Base-by-base conservation (phyloP, 1,284 basidiomycete genomes). In the Rhodotorula sp. region DNA sequence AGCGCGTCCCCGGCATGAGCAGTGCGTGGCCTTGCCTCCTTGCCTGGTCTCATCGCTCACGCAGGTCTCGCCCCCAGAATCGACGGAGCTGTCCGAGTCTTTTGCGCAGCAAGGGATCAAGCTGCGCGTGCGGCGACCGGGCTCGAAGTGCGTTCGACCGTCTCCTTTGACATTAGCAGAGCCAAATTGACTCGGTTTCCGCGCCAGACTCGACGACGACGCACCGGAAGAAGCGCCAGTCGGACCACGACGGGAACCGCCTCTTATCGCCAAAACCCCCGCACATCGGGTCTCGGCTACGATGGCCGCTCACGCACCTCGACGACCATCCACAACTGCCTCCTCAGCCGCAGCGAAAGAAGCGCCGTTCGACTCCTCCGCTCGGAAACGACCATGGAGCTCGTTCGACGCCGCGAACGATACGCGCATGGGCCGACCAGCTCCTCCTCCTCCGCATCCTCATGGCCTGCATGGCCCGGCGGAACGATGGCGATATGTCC, bases 91-190 rank as follows among this genome's bases (percentile, higher is more conserved):
- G 46, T 94, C 92, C 31, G 90, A 92, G 70, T 88, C 89, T n/a
- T 89, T 95, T 78, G 91, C 91, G 26, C 89, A 88, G 76, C 92
- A 95, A 83, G 91, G 91, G 46, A 89, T 94, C 80, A 92, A 94
- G 79, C 84, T 95, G 62, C 91, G 93, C 37, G 83, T 91, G n/a
- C 58, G 72, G 11, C 51, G 70, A 2, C 69, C 72, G 2, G 62
- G 52, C 7, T 10, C 57, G 5, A 55, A 22, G 68, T 62, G 22
- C 28, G 68, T 59, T 34, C 9, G 34, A 34, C 0, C 26, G 11
- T 28, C 30, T 7, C 2, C 28, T 24, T 59, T 20, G 11, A 28
- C 15, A 30, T 30, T 28, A 24, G 2, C 18, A 28, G 28, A 30
- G 6, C 51, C 15, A 51, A 13, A 2, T 37, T 46, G 44, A 20